These are phyloP conservation scores for Schrenkiella parvula DNA, from an alignment of 345 rosid genomes.

Conservation along the genomic window DNA sequence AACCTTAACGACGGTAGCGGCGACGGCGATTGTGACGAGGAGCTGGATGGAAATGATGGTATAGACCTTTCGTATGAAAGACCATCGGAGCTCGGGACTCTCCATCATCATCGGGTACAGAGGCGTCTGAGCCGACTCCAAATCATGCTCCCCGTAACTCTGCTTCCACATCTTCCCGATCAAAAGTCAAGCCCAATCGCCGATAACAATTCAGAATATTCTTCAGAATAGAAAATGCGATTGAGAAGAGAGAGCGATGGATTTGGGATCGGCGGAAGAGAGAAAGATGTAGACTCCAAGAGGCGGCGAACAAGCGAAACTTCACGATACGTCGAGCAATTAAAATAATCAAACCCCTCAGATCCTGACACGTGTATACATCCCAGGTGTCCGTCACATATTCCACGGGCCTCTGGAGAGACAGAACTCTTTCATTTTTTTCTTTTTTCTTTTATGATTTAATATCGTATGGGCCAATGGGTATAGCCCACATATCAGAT, in stretches of 20 bases:
- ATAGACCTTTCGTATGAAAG: constrained; percentile 84
- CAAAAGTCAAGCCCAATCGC: not conserved
- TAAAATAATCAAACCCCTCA: not conserved
- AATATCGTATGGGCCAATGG: not conserved
- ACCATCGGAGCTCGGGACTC: constrained; percentile 85
- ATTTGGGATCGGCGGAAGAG: not conserved
- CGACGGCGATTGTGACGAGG: constrained; percentile 75
- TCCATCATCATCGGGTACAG: constrained; percentile 89
- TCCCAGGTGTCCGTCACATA: not conserved
- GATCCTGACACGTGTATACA: not conserved
- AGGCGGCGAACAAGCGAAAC: not conserved
- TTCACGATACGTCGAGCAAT: constrained; percentile 17
- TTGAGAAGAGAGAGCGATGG: too few relatives aligned
- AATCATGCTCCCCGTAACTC: constrained; percentile 46
- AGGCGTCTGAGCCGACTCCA: constrained; percentile 67
- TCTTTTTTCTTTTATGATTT: not conserved
- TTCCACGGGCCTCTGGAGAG: not conserved
- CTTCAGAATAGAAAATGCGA: not conserved
- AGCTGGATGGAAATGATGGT: constrained; percentile 67
- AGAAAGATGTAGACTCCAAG: not conserved
- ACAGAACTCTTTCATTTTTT: too few relatives aligned
- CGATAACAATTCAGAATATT: not conserved
- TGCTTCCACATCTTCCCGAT: constrained; percentile 48
- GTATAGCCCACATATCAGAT: too few relatives aligned
- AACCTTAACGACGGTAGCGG: constrained; percentile 56